Percentiles rank a stretch among this genome's conserved stretches.
phyloP scores from a whole-genome alignment of 2,329 filamentous ascomycete species.

The Mollisiaceae sp. region DNA sequence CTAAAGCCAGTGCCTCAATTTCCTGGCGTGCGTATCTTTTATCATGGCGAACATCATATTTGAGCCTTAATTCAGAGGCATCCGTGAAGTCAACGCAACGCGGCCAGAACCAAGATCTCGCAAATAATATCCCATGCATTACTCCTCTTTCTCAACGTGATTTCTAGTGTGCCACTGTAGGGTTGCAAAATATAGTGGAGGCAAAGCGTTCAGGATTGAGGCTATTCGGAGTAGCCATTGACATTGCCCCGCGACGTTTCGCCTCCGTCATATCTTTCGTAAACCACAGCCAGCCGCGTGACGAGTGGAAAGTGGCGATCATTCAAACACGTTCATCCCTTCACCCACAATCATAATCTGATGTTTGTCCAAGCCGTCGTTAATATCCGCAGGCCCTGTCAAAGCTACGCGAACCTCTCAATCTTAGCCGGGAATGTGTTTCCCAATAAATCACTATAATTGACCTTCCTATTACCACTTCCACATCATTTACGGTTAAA shows the following conservation, averaged over 20 bases:
- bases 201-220: background rate
- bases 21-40: too few species aligned
- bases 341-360: background rate
- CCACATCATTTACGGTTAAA: slow-evolving; percentile 6
- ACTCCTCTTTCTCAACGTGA: background rate
- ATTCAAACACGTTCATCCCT: background rate
- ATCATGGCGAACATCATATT: background rate
- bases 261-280: background rate
- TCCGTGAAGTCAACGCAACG: background rate
- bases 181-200: slow-evolving; percentile 2
- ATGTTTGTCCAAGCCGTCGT: slow-evolving; percentile 1
- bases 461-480: slow-evolving; percentile 7
- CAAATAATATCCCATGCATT: background rate
- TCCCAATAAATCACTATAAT: background rate
- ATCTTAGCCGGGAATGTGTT: background rate
- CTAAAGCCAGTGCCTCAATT: too few species aligned
- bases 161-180: background rate
- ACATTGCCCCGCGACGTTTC: background rate
- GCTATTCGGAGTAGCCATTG: background rate
- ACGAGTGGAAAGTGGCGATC: background rate
- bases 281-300: background rate
- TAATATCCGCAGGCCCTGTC: background rate
- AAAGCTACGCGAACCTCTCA: background rate
- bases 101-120: background rate
- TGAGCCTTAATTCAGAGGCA: background rate